Percentiles rank a stretch among this genome's conserved stretches.
These are phyloP conservation scores for Hemileccinum rubropunctum DNA, from an alignment of 768 basidiomycete genomes.

Conservation along the genomic window DNA sequence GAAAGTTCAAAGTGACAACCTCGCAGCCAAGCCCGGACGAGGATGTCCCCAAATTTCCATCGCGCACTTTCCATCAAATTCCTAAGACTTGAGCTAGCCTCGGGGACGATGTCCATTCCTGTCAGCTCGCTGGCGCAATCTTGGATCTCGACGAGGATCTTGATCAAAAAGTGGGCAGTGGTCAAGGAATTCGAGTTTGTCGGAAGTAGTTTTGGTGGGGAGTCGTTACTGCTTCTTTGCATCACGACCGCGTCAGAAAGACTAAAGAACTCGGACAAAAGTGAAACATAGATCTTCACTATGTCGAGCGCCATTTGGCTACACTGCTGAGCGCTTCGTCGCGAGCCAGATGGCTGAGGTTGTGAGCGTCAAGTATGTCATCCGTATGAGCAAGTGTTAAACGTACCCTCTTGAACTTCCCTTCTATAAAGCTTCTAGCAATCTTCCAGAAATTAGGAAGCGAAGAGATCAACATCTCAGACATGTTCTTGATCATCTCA, in stretches of 20 bases:
- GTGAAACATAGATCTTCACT: slow-evolving; percentile 78
- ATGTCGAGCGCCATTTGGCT: slow-evolving; percentile 87
- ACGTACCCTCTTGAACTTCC: slow-evolving; percentile 84
- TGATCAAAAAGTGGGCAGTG: slow-evolving; percentile 75
- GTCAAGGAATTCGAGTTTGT: slow-evolving; percentile 77
- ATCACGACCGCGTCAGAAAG: slow-evolving; percentile 76
- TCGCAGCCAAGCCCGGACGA: slow-evolving; percentile 76
- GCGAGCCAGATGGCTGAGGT: slow-evolving; percentile 42
- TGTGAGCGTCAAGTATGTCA: neutral
- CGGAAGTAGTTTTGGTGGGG: slow-evolving; percentile 59
- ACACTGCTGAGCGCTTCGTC: slow-evolving; percentile 81
- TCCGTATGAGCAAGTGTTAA: neutral
- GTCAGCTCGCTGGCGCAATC: slow-evolving; percentile 83
- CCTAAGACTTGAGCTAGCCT: slow-evolving; percentile 64
- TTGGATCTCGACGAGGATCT: slow-evolving; percentile 79
- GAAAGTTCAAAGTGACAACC: slow-evolving; percentile 45
- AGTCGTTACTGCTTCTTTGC: slow-evolving; percentile 39
- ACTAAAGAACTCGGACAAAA: slow-evolving; percentile 83
- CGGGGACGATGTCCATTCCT: slow-evolving; percentile 77
- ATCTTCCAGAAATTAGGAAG: slow-evolving; percentile 95
- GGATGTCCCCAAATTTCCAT: slow-evolving; percentile 86
- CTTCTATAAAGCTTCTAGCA: slow-evolving; percentile 86
- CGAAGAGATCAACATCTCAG: slow-evolving; percentile 78
- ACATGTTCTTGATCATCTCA: slow-evolving; percentile 80
- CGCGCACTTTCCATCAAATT: slow-evolving; percentile 75